Evolutionary conservation across 2,329 filamentous ascomycete genomes (phyloP), one percentile per base, ranked within the genome.

Genomic region (Microdochium nivale): DNA sequence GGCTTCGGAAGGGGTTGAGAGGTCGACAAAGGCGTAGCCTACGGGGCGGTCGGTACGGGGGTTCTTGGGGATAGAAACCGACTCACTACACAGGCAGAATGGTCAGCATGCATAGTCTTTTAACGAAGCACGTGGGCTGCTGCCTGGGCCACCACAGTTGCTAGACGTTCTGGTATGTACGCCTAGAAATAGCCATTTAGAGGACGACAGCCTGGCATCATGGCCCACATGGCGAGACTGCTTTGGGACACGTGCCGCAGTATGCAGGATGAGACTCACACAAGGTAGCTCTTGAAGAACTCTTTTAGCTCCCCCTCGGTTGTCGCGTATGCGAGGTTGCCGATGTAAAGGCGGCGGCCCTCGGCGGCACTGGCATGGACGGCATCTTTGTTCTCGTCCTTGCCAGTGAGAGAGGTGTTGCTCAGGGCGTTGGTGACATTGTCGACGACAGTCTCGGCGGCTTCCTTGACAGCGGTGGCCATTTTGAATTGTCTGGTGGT

Each of bases 311-410:
- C 90, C 87, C 88, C 94, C 88, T 97, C 94, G 74, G 90, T 96
- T 86, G 94, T 97, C 86, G 92, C 91, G 76, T 99, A 99, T 69
- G 94, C 94, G 84, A 99, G 88, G 83, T 99, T 99, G 81, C 94
- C 94, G 80, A 99, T 97, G 80, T 99, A 99, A 68, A 99, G 87
- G 79, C 94, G 90, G 80, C 94, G 90, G 74, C 94, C 92, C 82
- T 99, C 94, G 75, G 92, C 91, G 74, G 94, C 94, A 79, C 90
- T 96, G 77, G 90, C 90, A 73, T 94, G 86, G 70, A 94, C 90
- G 73, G 91, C 90, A 74, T 96, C 90, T 79, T 78, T 79, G 67
- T 78, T 76, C 60, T 78, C 75, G 67, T 73, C 72, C 71, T 77
- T 76, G 66, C 70, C 71, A 67, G 81, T 77, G 74, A 88, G 81